These are phyloP conservation scores for Annulohypoxylon stygium DNA, from an alignment of 495 filamentous ascomycete genomes.

Conservation along the genomic window DNA sequence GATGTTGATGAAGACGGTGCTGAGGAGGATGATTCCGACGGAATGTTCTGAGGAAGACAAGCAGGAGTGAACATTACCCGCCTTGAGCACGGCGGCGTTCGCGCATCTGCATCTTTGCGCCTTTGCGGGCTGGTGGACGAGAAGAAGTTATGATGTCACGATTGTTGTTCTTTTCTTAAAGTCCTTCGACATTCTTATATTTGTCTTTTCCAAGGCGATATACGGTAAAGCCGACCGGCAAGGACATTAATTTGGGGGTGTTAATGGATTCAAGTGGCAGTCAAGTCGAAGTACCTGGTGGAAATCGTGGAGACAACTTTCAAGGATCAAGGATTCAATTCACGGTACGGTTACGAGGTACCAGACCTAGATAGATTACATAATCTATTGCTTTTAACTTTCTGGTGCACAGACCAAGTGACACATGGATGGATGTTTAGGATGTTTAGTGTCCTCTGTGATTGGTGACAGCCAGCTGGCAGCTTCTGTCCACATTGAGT, in stretches of 20 bases:
- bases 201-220: neutral
- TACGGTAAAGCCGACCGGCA: neutral
- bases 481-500: slow-evolving; percentile 16
- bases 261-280: neutral
- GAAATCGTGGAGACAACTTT: too few relatives aligned
- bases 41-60: neutral
- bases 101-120: neutral
- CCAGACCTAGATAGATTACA: neutral
- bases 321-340: too few relatives aligned
- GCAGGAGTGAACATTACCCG: neutral
- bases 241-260: neutral
- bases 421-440: too few relatives aligned
- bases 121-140: neutral
- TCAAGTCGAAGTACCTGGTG: neutral
- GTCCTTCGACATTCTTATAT: slow-evolving; percentile 3
- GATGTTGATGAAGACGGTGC: neutral
- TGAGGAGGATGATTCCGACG: neutral
- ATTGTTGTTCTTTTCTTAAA: neutral
- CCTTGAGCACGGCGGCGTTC: neutral
- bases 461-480: slow-evolving; percentile 32
- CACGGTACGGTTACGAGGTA: too few relatives aligned
- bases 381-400: neutral
- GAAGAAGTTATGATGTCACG: neutral
- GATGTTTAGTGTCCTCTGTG: neutral
- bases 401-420: slow-evolving; percentile 32